A percentile compares a stretch with the other conserved stretches of the same genome.
Conservation (phyloP, 768 basidiomycete species). For the Multifurca ochricompacta region DNA sequence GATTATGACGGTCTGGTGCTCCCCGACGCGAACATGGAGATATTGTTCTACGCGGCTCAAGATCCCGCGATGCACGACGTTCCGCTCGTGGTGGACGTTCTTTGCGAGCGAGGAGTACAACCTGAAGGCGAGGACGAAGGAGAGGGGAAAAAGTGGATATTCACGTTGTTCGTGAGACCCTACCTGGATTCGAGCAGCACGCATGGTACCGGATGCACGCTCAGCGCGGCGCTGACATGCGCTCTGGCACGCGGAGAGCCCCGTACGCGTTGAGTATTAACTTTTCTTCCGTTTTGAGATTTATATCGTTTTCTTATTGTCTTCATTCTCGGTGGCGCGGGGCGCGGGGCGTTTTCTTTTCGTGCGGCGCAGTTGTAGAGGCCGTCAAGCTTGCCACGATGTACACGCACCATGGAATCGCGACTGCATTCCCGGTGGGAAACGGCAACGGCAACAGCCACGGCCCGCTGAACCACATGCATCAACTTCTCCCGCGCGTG, state of each 20-base stretch:
- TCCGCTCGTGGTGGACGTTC: slow-evolving; percentile 54
- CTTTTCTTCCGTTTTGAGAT: background rate
- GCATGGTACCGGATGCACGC: slow-evolving; percentile 89
- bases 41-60: slow-evolving; percentile 35
- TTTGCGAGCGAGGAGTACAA: slow-evolving; percentile 36
- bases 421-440: slow-evolving; percentile 57
- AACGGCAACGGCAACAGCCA: slow-evolving; percentile 65
- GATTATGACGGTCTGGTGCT: slow-evolving; percentile 22
- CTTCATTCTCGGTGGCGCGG: no score
- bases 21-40: slow-evolving; percentile 53
- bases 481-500: slow-evolving; percentile 40
- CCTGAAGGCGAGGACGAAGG: slow-evolving; percentile 21
- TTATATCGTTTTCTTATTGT: background rate
- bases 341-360: no score
- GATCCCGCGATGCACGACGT: slow-evolving; percentile 19
- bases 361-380: slow-evolving; percentile 38
- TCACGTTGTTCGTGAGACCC: slow-evolving; percentile 51
- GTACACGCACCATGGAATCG: slow-evolving; percentile 74
- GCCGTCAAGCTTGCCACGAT: slow-evolving; percentile 52
- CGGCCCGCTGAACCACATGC: slow-evolving; percentile 85
- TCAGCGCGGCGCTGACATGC: slow-evolving; percentile 76
- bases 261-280: slow-evolving; percentile 28
- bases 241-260: slow-evolving; percentile 44
- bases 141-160: background rate
- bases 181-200: slow-evolving; percentile 63